A percentile compares a stretch with the other conserved stretches of the same genome.
Conservation (phyloP, 2,329 filamentous ascomycete species). For the Paecilomyces fulvus region DNA sequence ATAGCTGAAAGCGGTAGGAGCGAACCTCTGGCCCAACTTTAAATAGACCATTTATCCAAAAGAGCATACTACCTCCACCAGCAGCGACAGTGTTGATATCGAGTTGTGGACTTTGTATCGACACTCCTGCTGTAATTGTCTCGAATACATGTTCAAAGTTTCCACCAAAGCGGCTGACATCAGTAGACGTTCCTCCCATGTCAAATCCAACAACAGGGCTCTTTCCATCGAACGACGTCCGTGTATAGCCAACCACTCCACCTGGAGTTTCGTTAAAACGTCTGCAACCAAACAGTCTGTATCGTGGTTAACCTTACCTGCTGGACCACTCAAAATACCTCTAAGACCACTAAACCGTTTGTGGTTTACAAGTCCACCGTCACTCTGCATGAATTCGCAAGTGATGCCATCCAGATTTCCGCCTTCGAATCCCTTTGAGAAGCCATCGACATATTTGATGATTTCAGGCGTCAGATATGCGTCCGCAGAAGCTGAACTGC, state of each 20-base stretch:
- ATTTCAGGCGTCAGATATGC: constrained; percentile 74
- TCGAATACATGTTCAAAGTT: constrained; percentile 88
- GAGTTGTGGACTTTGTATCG: constrained; percentile 78
- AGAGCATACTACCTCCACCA: constrained; percentile 63
- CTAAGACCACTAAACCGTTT: constrained; percentile 48
- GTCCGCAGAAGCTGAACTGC: constrained; percentile 69
- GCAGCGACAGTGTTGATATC: constrained; percentile 90
- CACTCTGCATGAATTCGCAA: constrained; percentile 92
- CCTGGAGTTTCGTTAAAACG: too few species aligned
- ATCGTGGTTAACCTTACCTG: constrained; percentile 21
- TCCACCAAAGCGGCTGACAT: constrained; percentile 70
- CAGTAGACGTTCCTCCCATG: constrained; percentile 86
- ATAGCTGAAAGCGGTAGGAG: too few species aligned
- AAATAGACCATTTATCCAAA: constrained; percentile 68
- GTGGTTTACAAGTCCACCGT: constrained; percentile 53
- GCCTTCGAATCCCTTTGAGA: constrained; percentile 55
- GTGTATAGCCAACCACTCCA: constrained; percentile 81
- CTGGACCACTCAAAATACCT: constrained; percentile 80
- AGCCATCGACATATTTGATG: constrained; percentile 57
- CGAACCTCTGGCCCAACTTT: constrained; percentile 70
- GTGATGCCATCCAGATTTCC: constrained; percentile 58
- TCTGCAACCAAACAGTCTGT: too few species aligned
- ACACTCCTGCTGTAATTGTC: constrained; percentile 81
- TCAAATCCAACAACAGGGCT: constrained; percentile 86
- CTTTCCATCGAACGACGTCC: constrained; percentile 72